phyloP scores from a whole-genome alignment of 1,284 basidiomycete species.

The Trametes polyzona region DNA sequence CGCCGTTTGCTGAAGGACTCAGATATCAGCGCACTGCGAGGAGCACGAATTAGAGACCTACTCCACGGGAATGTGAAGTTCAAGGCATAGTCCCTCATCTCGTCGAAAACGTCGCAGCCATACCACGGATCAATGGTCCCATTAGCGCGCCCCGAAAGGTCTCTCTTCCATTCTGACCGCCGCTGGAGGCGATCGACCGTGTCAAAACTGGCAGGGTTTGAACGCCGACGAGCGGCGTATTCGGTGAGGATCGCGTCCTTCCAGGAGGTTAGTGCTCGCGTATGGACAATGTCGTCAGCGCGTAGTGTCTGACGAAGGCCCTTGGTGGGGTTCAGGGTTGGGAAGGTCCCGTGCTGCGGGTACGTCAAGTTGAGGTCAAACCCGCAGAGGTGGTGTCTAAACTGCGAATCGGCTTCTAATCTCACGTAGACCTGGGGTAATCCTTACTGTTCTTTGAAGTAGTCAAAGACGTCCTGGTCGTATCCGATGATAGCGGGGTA shows the following conservation, averaged over 20 bases:
- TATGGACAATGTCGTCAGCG: background rate
- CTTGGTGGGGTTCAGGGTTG: conserved; percentile 33
- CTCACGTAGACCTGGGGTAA: background rate
- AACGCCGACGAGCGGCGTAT: background rate
- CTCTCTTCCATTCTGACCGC: conserved; percentile 24
- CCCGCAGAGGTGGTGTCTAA: conserved; percentile 41
- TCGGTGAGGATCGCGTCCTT: conserved; percentile 5
- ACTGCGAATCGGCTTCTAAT: background rate
- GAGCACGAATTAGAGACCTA: conserved; percentile 37
- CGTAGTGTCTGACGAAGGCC: conserved; percentile 2
- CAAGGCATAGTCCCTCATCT: conserved; percentile 39
- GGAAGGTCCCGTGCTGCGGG: conserved; percentile 58
- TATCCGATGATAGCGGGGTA: conserved; percentile 74
- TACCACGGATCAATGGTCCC: conserved; percentile 39
- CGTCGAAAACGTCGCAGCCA: conserved; percentile 37
- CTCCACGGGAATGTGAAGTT: conserved; percentile 63
- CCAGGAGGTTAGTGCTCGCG: conserved; percentile 5
- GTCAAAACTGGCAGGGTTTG: background rate
- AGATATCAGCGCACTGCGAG: background rate
- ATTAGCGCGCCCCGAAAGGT: conserved; percentile 30
- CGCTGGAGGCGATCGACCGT: background rate
- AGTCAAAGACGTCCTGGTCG: conserved; percentile 62
- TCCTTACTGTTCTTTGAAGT: conserved; percentile 64
- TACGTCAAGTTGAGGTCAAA: conserved; percentile 70
- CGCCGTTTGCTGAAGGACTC: conserved; percentile 14